Evolutionary conservation across 345 rosid species (phyloP).

Genomic region (Garcia nutans): DNA sequence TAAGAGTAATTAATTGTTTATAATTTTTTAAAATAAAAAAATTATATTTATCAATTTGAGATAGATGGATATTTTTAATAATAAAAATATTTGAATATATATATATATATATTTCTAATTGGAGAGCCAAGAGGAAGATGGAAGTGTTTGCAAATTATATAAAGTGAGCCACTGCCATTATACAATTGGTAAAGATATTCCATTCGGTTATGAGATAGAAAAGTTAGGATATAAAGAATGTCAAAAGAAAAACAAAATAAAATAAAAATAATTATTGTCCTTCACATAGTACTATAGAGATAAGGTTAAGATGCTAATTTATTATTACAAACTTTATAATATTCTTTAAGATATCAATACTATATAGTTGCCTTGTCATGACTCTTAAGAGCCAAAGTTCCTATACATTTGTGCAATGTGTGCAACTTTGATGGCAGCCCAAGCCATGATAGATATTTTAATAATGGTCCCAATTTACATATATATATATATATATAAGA

Average conservation of each 20-base stretch:
- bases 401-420: neutral
- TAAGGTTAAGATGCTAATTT: slow-evolving; percentile 9
- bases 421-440: neutral
- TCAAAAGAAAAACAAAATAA: neutral
- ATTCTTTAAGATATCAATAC: neutral
- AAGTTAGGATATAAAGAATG: slow-evolving; percentile 13
- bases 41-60: too few species aligned
- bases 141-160: too few species aligned
- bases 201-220: slow-evolving; percentile 2
- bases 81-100: too few species aligned
- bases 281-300: neutral
- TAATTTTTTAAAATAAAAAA: too few species aligned
- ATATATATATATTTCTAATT: too few species aligned
- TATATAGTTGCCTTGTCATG: slow-evolving; percentile 15
- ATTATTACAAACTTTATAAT: neutral
- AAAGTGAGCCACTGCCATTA: neutral
- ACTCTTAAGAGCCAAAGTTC: slow-evolving; percentile 19
- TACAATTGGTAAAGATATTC: neutral
- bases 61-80: too few species aligned
- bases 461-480: neutral
- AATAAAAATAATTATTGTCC: neutral
- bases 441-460: too few species aligned
- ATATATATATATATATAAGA: too few species aligned
- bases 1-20: too few species aligned
- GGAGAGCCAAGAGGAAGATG: too few species aligned